Base-by-base conservation (phyloP, 306 rosid genomes). In the Medicago arabica region DNA sequence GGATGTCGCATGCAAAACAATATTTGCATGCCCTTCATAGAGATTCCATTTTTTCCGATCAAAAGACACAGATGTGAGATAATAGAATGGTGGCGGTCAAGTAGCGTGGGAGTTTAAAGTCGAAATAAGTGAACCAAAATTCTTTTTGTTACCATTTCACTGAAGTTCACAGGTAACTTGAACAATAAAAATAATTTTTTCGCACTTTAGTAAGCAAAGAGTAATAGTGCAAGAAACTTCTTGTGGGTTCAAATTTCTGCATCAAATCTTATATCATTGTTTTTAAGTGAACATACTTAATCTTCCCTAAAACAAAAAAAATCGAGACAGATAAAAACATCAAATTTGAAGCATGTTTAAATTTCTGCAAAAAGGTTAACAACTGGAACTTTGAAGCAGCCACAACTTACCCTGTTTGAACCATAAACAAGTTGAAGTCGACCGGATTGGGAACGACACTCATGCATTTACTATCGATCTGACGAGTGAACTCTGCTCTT, bases 391-490 rank as follows among this genome's bases (percentile, higher is more conserved):
- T 44, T 36, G 58, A 79, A 71, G 64, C n/a, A 79, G 59, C 18
- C 9, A 23, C 5, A 62, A 66, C 82, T 84, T 81, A 92, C 99
- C 91, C 97, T 4, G 97, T 89, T 83, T 92, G 99, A 76, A 95
- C 99, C 97, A 95, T 92, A 83, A 92, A 95, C 23, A 95, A 84
- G 86, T 95, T 95, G 72, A 90, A 95, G 83, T 95, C 99, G 8
- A 90, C 64, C 0, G 99, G 97, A 82, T 95, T 95, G 57, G 97
- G 99, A 78, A 95, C 61, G 55, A 89, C 90, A 75, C 96, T 95
- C 97, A 95, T 90, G 99, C 99, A 96, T 89, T 96, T 96, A 75
- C 92, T 92, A 71, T 96, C 99, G 54, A 96, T 82, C 81, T 89
- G 96, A 89, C 89, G 97, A 85, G 67, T 92, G 86, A 84, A 92